Evolutionary conservation across 2,329 filamentous ascomycete genomes (phyloP).

Genomic region (Xylariaceae sp.): DNA sequence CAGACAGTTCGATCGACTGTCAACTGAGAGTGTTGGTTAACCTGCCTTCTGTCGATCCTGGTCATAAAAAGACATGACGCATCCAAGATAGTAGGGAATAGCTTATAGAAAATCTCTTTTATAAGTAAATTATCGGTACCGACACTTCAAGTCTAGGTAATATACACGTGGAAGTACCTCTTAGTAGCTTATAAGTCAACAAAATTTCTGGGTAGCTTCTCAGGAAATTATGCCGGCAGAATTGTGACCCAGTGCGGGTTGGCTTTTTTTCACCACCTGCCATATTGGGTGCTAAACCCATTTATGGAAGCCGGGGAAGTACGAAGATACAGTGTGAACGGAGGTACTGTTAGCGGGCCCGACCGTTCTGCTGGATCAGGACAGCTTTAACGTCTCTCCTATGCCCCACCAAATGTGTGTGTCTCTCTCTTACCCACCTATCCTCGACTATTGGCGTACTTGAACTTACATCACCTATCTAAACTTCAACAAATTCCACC

Average conservation of each 20-base stretch:
- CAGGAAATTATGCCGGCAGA: constrained; percentile 34
- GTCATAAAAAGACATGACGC: constrained; percentile 36
- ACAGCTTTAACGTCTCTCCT: no score
- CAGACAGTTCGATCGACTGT: neutral
- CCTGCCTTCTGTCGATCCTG: constrained; percentile 40
- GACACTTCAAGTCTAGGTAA: neutral
- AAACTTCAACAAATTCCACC: constrained; percentile 3
- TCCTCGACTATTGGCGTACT: neutral
- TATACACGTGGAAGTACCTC: neutral
- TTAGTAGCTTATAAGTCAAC: neutral
- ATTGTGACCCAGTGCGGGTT: constrained; percentile 38
- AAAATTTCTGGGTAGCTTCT: constrained; percentile 10
- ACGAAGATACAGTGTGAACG: no score
- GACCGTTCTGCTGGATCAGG: constrained; percentile 28
- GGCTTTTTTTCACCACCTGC: constrained; percentile 31
- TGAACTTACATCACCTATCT: no score
- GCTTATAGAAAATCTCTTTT: no score
- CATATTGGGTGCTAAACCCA: no score
- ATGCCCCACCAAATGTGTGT: no score
- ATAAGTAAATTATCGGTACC: no score
- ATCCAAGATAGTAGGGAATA: no score
- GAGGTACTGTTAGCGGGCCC: neutral
- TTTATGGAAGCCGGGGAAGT: no score
- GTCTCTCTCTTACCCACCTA: constrained; percentile 25
- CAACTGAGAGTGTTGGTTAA: neutral